Evolutionary conservation across 805 yeast species (phyloP), one percentile per base, ranked within the genome.

Genomic region (Lachancea meyersii): DNA sequence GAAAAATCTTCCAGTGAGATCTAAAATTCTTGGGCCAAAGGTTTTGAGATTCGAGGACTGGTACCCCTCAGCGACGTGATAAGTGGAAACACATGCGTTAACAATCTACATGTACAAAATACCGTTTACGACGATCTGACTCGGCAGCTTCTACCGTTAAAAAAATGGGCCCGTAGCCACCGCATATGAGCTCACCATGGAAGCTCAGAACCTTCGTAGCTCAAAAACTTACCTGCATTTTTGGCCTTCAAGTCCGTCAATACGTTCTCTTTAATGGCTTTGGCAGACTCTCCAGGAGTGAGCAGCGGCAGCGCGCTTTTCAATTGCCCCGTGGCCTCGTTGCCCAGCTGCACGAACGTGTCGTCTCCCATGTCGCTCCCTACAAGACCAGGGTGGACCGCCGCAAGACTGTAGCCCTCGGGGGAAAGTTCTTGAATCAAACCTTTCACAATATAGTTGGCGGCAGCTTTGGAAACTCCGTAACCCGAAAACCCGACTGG

Each of bases 381-480:
- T 10, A 70, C 71, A 9, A 58, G 31, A 27, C 74, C 73, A 0
- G 75, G 75, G 38, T 66, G 68, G 11, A 67, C 11, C 11, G 67
- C 49, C 17, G 64, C 48, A 31, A 63, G 54, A 13, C 52, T 58
- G 42, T 56, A 63, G 1, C 54, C 61, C 30, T 60, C 57, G 1
- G 35, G 31, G 8, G 42, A 43, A 26, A 57, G 40, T 40, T 68
- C 70, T 28, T 21, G 11, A 26, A 60, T 48, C 30, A 68, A 27
- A 18, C 55, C 56, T 31, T 48, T 54, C 9, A 51, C 52, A 17
- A 60, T 46, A 50, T 53, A 61, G 54, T 68, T 66, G 43, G 65
- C 45, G 1, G 68, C 72, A 11, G 70, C 66, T 48, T 68, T 68
- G 5, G 69, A 60, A 31, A 50, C 53, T 3, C 70, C 69, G 42